Conservation (phyloP, 495 filamentous ascomycete species). For the Hypoxylon cercidicola region DNA sequence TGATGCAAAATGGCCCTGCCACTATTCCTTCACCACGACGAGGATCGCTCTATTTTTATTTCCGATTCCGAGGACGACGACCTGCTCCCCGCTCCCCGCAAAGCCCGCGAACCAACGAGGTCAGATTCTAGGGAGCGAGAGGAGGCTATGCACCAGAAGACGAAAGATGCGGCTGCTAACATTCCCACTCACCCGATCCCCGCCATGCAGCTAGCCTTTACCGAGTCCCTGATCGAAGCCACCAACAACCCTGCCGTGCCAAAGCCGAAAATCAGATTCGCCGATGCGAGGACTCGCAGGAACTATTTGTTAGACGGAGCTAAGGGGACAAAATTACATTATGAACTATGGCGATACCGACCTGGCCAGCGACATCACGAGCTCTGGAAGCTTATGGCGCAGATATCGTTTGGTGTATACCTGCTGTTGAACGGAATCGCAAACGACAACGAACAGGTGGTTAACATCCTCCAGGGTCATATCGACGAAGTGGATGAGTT, state of each 20-base stretch:
- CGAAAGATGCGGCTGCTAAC: constrained; percentile 44
- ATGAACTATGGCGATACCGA: constrained; percentile 77
- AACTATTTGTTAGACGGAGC: constrained; percentile 73
- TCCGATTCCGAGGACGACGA: constrained; percentile 48
- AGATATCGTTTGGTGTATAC: constrained; percentile 94
- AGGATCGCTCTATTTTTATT: constrained; percentile 46
- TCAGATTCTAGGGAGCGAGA: constrained; percentile 27
- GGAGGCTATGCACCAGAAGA: constrained; percentile 43
- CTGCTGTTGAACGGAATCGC: constrained; percentile 85
- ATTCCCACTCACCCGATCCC: constrained; percentile 80
- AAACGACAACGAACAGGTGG: constrained; percentile 85
- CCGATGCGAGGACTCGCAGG: constrained; percentile 72
- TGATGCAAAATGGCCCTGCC: constrained; percentile 43
- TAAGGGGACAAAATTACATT: constrained; percentile 67
- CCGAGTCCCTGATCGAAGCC: constrained; percentile 87
- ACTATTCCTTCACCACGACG: constrained; percentile 45
- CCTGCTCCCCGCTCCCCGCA: constrained; percentile 39
- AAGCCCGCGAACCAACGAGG: constrained; percentile 18
- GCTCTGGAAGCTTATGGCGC: constrained; percentile 87
- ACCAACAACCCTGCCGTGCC: constrained; percentile 55
- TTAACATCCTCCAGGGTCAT: constrained; percentile 89
- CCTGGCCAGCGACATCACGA: constrained; percentile 77
- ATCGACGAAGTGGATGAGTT: constrained; percentile 95
- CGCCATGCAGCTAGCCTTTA: constrained; percentile 89
- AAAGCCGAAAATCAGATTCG: constrained; percentile 65